These are phyloP conservation scores for Amanita polypyramis DNA, from an alignment of 768 basidiomycete species.

Conservation along the genomic window DNA sequence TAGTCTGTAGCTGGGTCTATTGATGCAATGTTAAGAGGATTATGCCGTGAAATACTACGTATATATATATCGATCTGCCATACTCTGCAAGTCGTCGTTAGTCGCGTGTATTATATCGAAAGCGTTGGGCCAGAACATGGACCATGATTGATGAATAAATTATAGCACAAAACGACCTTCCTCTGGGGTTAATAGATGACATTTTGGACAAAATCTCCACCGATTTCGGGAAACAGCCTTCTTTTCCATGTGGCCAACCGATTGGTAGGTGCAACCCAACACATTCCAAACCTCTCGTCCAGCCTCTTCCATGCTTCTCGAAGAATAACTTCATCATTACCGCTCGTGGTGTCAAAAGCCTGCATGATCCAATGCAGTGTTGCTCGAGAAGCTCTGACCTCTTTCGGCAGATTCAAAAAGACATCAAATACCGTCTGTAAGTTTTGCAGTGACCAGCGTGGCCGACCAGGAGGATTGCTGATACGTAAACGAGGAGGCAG, in stretches of 20 bases:
- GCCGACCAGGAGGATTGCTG: slow-evolving; percentile 10
- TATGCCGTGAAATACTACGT: not conserved
- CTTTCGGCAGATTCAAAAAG: slow-evolving; percentile 48
- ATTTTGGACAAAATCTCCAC: not conserved
- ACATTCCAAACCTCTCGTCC: slow-evolving; percentile 39
- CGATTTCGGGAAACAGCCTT: slow-evolving; percentile 23
- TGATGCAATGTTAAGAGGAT: not conserved
- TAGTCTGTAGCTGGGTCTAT: slow-evolving; percentile 4
- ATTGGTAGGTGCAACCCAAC: slow-evolving; percentile 31
- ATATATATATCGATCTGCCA: not conserved
- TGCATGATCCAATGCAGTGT: slow-evolving; percentile 58
- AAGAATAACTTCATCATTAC: slow-evolving; percentile 35
- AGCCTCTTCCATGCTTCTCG: slow-evolving; percentile 47
- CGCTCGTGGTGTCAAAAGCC: slow-evolving; percentile 54
- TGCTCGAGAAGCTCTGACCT: slow-evolving; percentile 30
- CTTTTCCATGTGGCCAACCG: slow-evolving; percentile 31
- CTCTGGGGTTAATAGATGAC: not conserved
- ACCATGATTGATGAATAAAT: not conserved
- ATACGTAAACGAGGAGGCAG: not conserved
- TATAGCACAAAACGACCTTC: not conserved
- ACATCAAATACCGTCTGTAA: slow-evolving; percentile 47
- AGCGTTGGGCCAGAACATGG: too few relatives aligned
- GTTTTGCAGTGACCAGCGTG: slow-evolving; percentile 47
- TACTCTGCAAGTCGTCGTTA: not conserved
- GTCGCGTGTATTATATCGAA: not conserved